phyloP scores from a whole-genome alignment of 805 yeast genomes.

The Dipodascopsis uninucleata region DNA sequence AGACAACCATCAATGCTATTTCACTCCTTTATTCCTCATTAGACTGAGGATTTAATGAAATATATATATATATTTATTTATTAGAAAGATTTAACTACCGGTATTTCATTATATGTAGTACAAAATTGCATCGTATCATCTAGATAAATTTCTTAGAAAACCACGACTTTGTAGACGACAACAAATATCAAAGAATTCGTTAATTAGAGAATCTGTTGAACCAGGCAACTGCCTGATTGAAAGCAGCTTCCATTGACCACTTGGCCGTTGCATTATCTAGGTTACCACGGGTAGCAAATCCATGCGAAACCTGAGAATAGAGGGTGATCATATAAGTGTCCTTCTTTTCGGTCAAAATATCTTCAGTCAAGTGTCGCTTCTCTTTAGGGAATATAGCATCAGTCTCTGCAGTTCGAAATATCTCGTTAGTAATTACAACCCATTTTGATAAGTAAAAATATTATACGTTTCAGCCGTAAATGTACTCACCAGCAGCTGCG shows the following conservation, averaged over 20 bases:
- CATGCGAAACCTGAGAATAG: constrained; percentile 66
- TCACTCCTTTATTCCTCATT: too few relatives aligned
- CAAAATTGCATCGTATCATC: too few relatives aligned
- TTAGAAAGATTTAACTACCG: too few relatives aligned
- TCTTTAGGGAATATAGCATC: constrained; percentile 65
- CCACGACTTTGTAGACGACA: too few relatives aligned
- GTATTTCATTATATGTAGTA: too few relatives aligned
- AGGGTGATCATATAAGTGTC: constrained; percentile 59
- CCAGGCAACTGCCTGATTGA: constrained; percentile 17
- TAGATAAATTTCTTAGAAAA: too few relatives aligned
- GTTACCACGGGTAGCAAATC: constrained; percentile 53
- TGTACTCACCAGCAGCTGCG: too few relatives aligned
- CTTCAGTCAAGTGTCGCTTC: constrained; percentile 59
- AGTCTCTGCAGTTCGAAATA: too few relatives aligned
- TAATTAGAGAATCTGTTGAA: constrained; percentile 19
- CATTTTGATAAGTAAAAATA: too few relatives aligned
- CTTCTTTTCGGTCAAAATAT: constrained; percentile 49
- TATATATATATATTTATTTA: too few relatives aligned
- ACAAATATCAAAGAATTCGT: background rate
- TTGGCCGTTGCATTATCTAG: constrained; percentile 16
- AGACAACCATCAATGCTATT: too few relatives aligned
- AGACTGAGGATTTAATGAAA: too few relatives aligned
- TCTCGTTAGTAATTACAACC: background rate
- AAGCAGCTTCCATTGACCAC: constrained; percentile 37
- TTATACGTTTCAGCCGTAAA: constrained; percentile 36